Evolutionary conservation across 2,329 filamentous ascomycete genomes (phyloP), one percentile per base, ranked within the genome.

Genomic region (Epicoccum nigrum): DNA sequence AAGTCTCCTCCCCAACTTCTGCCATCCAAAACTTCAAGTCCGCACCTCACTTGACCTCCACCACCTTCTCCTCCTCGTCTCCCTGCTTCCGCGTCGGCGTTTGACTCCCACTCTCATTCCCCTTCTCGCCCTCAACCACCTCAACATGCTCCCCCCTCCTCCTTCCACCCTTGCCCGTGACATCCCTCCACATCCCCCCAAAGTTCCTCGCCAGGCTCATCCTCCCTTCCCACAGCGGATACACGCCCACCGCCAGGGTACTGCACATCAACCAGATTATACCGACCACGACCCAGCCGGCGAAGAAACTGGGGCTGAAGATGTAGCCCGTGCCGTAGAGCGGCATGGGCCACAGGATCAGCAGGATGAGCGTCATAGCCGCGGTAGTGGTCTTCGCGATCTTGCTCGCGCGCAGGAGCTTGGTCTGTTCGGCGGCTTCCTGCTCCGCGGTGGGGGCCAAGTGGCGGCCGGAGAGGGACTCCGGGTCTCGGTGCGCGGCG

Each of bases 331-430:
- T 81, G 15, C 90, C 92, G 66, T 94, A 96, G 81, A 96, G 85
- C 0, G 92, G 92, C 82, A 96, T 93, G 0, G 92, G 92, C 91
- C 92, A 96, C 13, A 96, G 81, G 1, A 96, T 79, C 0, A 96
- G 77, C 43, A 96, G 79, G 0, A 85, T 78, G 0, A 96, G 56
- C 0, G 89, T 89, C 76, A 90, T 78, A 52, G 80, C 70, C 1
- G 84, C 77, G 1, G 86, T 89, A 33, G 84, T 71, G 13, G 72
- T 74, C 38, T 83, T 79, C 0, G 84, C 82, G 59, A 84, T 82
- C 55, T 76, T 78, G 23, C 76, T 74, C 7, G 77, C 74, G 11
- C 73, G 73, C 30, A 71, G 59, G 1, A 81, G 71, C 31, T 76
- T 73, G 19, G 65, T 66, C 60, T 76, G 71, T 51, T 80, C 78